A percentile compares a stretch with the other conserved stretches of the same genome.
Evolutionary conservation across 345 rosid genomes (phyloP).

Genomic region (Citrus mangshanensis): DNA sequence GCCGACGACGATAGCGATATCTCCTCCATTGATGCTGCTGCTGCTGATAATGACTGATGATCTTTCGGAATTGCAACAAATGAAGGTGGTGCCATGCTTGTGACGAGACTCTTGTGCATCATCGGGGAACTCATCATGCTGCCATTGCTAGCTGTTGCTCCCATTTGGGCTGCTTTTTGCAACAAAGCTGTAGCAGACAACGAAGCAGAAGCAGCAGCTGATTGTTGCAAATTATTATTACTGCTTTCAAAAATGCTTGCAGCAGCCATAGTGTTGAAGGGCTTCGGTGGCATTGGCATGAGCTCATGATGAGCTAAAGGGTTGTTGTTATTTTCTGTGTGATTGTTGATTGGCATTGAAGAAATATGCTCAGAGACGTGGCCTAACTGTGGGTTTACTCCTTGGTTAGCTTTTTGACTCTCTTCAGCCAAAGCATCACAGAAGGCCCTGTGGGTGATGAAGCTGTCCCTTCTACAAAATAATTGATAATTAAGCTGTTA

Average conservation of each 20-base stretch:
- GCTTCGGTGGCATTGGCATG: constrained; percentile 14
- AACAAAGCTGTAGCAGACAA: constrained; percentile 57
- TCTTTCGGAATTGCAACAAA: constrained; percentile 4
- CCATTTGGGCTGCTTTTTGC: constrained; percentile 60
- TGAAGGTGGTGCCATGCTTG: constrained; percentile 30
- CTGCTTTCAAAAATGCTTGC: constrained; percentile 24
- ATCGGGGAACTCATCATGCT: constrained; percentile 17
- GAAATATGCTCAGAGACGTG: constrained; percentile 18
- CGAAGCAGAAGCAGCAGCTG: constrained; percentile 18
- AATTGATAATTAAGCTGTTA: neutral
- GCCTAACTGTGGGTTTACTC: constrained; percentile 10
- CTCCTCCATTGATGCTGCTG: neutral
- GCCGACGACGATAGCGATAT: no score
- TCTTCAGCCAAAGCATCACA: constrained; percentile 68
- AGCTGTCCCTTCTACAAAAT: constrained; percentile 62
- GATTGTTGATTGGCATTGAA: constrained; percentile 15
- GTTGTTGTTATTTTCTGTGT: constrained; percentile 10
- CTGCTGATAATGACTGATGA: neutral
- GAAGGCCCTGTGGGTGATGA: constrained; percentile 64
- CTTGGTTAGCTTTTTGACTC: constrained; percentile 22
- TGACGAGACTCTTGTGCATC: constrained; percentile 13
- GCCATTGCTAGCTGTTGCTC: constrained; percentile 29
- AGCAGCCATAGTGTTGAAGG: constrained; percentile 5
- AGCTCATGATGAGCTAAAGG: constrained; percentile 18
- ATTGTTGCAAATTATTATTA: neutral